Base-by-base conservation (phyloP, 1,139 yeast species). In the Protomyces inundatus region DNA sequence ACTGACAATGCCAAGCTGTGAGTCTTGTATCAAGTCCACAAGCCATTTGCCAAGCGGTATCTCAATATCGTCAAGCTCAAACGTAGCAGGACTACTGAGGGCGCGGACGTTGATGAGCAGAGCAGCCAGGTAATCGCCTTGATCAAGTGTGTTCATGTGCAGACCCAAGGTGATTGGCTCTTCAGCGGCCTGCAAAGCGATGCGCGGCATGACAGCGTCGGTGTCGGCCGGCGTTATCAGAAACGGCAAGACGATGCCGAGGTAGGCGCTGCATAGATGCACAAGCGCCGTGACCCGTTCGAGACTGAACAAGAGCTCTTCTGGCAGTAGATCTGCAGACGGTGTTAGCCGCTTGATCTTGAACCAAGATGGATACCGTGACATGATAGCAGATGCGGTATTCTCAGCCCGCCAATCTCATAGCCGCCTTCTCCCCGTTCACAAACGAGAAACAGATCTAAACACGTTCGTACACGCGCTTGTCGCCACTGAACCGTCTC, bases 241-340 rank as follows among this genome's bases (percentile, higher is more conserved):
- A 16, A 36, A 35, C 1, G 62, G 62, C 23, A 58, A 46, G 23
- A 30, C 48, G 40, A 58, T 39, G 35, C 62, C 56, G n/a, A 58
- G 56, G 37, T 52, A 58, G 35, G 12, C 42, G 30, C 52, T 50
- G 42, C 51, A 45, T n/a, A 34, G 53, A 16, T 32, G 30, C 6
- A 55, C 36, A 6, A 58, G 35, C 4, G 42, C 39, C 30, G 62
- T 55, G 10, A 51, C 42, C 6, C 23, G n/a, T 6, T 16, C 42
- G 30, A 58, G 14, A 23, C 32, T 51, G 33, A 51, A 50, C 14
- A 23, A 10, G 42, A 42, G 16, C 35, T 58, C 52, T 16, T 34
- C 40, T 32, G 36, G n/a, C 7, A 45, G 14, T 9, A 23, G 52
- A 9, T 58, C 62, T 58, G 34, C 12, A 1, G 30, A 12, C 23